Evolutionary conservation across 345 rosid species (phyloP).

Genomic region (Moricandia moricandioides): DNA sequence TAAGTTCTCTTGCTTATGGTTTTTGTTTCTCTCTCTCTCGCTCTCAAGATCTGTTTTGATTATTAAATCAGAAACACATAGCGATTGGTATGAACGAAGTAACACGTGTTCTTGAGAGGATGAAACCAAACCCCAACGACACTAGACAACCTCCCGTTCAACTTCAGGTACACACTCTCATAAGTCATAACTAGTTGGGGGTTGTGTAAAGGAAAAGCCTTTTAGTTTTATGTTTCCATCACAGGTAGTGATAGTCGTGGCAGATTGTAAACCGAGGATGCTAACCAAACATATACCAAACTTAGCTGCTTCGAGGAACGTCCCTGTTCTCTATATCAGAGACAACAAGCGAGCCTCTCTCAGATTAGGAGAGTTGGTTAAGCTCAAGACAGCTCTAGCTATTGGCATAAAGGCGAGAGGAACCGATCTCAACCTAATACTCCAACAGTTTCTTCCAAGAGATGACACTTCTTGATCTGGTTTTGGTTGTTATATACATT

Average conservation of each 20-base stretch:
- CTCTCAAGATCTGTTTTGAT: neutral
- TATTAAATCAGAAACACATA: conserved; percentile 59
- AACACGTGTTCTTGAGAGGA: conserved; percentile 74
- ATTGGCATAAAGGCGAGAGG: conserved; percentile 64
- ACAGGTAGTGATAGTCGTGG: conserved; percentile 62
- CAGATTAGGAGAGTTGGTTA: conserved; percentile 65
- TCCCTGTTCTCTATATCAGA: conserved; percentile 51
- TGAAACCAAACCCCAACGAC: conserved; percentile 35
- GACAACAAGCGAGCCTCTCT: conserved; percentile 60
- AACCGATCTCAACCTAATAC: conserved; percentile 44
- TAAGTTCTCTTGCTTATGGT: neutral
- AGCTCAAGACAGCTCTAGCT: conserved; percentile 65
- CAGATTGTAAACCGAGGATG: conserved; percentile 71
- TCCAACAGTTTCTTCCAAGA: conserved; percentile 39
- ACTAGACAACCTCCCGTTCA: conserved; percentile 35
- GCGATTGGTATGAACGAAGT: conserved; percentile 86
- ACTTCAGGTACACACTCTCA: conserved; percentile 50
- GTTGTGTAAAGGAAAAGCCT: neutral
- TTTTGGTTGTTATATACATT: conserved; percentile 27
- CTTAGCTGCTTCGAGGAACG: conserved; percentile 63
- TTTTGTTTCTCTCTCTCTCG: neutral
- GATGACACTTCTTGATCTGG: conserved; percentile 13
- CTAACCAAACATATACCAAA: conserved; percentile 63
- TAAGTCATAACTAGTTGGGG: neutral
- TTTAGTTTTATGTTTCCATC: neutral